phyloP scores from a whole-genome alignment of 257 asterid species.

The Voacanga thouarsii region DNA sequence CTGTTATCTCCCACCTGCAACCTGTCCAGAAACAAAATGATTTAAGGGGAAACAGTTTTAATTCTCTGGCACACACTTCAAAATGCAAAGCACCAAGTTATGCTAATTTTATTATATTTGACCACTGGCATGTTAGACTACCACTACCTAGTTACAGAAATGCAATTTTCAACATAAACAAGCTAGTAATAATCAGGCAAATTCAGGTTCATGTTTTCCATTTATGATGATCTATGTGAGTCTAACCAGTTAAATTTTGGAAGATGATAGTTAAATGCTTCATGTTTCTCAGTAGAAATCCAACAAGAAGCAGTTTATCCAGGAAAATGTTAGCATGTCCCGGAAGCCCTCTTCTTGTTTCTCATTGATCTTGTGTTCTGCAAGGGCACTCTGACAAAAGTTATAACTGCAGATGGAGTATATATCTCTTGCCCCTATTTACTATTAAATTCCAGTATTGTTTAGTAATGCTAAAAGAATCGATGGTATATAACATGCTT shows the following conservation, averaged over 20 bases:
- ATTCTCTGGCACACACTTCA: background rate
- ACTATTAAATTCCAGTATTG: background rate
- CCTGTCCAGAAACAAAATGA: constrained; percentile 33
- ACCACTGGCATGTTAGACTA: background rate
- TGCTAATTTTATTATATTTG: background rate
- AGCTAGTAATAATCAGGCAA: background rate
- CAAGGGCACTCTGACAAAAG: background rate
- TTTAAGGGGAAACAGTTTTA: background rate
- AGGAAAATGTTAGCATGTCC: background rate
- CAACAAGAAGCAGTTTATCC: background rate
- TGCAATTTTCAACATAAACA: background rate
- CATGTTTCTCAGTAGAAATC: background rate
- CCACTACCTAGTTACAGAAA: background rate
- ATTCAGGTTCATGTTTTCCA: background rate
- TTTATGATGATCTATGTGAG: background rate
- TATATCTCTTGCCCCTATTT: background rate
- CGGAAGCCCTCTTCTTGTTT: background rate
- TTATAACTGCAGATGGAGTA: background rate
- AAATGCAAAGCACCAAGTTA: background rate
- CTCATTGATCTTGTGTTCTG: background rate
- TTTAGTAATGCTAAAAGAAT: background rate
- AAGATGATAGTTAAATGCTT: background rate
- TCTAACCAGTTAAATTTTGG: background rate
- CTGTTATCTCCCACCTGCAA: constrained; percentile 93
- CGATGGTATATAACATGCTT: background rate